phyloP scores from a whole-genome alignment of 2,329 filamentous ascomycete genomes.

The Penicillium griseofulvum region DNA sequence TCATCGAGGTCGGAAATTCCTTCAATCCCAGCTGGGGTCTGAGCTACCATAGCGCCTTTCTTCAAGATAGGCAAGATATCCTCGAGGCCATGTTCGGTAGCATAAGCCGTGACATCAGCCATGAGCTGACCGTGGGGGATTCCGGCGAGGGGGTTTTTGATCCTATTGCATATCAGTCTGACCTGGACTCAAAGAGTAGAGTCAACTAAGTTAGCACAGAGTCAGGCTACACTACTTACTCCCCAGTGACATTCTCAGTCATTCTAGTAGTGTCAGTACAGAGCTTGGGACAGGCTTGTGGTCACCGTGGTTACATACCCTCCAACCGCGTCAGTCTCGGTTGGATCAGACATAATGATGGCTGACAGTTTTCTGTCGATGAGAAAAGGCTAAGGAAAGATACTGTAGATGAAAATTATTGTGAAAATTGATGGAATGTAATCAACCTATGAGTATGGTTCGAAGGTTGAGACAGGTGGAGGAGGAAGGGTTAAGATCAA shows the following conservation, averaged over 20 bases:
- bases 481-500: neutral
- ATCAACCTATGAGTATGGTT: neutral
- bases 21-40: conserved; percentile 64
- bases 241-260: conserved; percentile 17
- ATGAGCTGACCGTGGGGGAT: conserved; percentile 15
- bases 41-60: conserved; percentile 68
- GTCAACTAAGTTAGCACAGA: neutral
- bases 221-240: conserved; percentile 10
- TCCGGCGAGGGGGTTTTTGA: conserved; percentile 17
- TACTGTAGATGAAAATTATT: neutral
- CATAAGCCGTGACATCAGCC: conserved; percentile 30
- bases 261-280: conserved; percentile 12
- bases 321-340: neutral
- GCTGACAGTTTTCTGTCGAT: neutral
- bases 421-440: neutral
- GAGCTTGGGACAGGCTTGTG: neutral
- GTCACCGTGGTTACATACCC: conserved; percentile 7
- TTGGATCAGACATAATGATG: conserved; percentile 2
- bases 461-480: neutral
- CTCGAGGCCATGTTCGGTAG: conserved; percentile 56
- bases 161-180: conserved; percentile 7
- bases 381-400: neutral
- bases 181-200: neutral
- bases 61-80: conserved; percentile 48
- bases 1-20: conserved; percentile 60